Conservation (phyloP, 2,329 filamentous ascomycete genomes). For the Arthrinium puccinioides region DNA sequence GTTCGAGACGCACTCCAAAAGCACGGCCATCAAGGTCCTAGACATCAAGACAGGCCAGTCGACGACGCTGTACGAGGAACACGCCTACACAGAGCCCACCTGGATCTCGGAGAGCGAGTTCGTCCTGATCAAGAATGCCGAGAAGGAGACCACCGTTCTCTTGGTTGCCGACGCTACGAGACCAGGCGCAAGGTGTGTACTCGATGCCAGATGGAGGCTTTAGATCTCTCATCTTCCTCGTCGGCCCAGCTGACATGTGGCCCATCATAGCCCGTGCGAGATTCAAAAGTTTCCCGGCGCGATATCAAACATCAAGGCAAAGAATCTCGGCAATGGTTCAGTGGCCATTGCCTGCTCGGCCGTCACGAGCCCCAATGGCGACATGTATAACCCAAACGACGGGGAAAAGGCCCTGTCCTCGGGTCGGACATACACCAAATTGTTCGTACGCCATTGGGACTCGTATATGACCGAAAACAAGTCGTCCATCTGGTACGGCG, state of each 20-base stretch:
- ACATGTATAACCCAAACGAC: conserved; percentile 58
- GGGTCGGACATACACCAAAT: conserved; percentile 63
- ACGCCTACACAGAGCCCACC: conserved; percentile 58
- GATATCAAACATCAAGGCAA: conserved; percentile 53
- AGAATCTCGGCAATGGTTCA: conserved; percentile 38
- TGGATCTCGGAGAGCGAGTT: conserved; percentile 68
- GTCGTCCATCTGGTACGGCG: conserved; percentile 48
- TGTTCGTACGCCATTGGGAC: conserved; percentile 83
- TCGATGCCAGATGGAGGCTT: neutral
- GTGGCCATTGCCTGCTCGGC: conserved; percentile 54
- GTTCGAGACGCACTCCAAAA: conserved; percentile 66
- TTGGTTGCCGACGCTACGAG: conserved; percentile 30
- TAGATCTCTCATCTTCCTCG: too few species aligned
- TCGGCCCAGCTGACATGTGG: too few species aligned
- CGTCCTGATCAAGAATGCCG: conserved; percentile 43
- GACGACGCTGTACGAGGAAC: conserved; percentile 56
- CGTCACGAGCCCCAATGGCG: conserved; percentile 59
- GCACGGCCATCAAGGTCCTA: conserved; percentile 61
- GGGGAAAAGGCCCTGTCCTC: conserved; percentile 53
- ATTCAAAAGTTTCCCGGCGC: conserved; percentile 42
- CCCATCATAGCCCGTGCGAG: conserved; percentile 30
- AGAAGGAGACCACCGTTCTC: conserved; percentile 40
- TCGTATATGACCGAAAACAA: conserved; percentile 62
- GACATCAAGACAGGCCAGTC: conserved; percentile 62
- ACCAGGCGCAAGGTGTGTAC: conserved; percentile 29